Base-by-base conservation (phyloP, 1,284 basidiomycete genomes). In the Schizopora paradoxa region DNA sequence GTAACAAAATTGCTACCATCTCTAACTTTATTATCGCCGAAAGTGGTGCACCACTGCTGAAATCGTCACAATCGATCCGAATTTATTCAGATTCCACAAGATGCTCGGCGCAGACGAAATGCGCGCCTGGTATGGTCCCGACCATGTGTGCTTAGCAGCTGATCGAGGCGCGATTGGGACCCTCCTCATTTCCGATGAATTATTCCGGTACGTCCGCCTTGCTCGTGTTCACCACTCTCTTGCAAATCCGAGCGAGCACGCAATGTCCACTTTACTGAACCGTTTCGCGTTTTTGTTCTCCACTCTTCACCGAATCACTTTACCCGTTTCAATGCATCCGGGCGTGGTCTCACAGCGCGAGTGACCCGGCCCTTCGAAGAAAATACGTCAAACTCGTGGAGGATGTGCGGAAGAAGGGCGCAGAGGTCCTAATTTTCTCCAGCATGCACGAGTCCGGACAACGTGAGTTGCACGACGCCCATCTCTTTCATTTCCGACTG, bases 391-490 rank as follows among this genome's bases (percentile, higher is more conserved):
- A 72, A 38, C 73, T 99, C 45, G 92, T 96, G 1, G 95, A 99
- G 63, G 82, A 81, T 32, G 92, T 97, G 13, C 81, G 88, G 53
- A 74, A 81, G 39, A 91, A 88, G 54, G 91, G 93, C 23, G 96
- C 86, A 29, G 92, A 98, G 61, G 92, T 93, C 4, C 71, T 97
- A 36, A 93, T 98, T 54, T 99, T 99, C 65, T 96, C 92, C 5
- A 95, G 91, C 58, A 97, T 99, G 95, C 96, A 99, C 63, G 95
- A 99, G 65, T 91, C 89, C 21, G 96, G 96, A 19, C 90, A 95
- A 72, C 91, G 90, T 92, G 59, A 60, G 86, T 70, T 14, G 23
- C 32, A 41, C 29, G 25, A 19, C n/a, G 8, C 16, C 26, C 21
- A 37, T 28, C 33, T 26, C 28, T 34, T 37, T 38, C 16, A 7